Evolutionary conservation across 768 basidiomycete species (phyloP).

Genomic region (Coprinopsis sp.): DNA sequence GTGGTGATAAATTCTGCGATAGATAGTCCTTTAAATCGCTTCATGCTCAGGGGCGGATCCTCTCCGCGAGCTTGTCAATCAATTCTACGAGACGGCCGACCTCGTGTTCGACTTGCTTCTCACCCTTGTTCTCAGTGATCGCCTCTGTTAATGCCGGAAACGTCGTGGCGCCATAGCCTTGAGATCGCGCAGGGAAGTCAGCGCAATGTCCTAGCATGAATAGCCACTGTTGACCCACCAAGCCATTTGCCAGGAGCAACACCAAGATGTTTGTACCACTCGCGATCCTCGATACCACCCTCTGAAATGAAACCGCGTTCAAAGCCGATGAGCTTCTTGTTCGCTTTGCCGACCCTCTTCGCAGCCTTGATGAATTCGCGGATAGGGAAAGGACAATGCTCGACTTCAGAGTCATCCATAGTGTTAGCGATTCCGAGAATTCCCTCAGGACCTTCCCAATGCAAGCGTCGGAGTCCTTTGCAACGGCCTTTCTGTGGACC

Average conservation of each 20-base stretch:
- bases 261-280: constrained; percentile 84
- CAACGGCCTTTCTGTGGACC: no score
- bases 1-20: no score
- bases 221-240: constrained; percentile 59
- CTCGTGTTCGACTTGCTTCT: constrained; percentile 58
- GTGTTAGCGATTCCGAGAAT: neutral
- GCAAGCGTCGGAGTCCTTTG: neutral
- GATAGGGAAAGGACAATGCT: constrained; percentile 27
- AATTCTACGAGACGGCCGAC: constrained; percentile 47
- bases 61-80: constrained; percentile 48
- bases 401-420: constrained; percentile 1
- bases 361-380: constrained; percentile 51
- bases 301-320: constrained; percentile 79
- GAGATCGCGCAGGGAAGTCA: constrained; percentile 77
- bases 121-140: constrained; percentile 63
- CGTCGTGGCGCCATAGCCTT: constrained; percentile 83
- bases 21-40: constrained; percentile 31
- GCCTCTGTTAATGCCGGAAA: constrained; percentile 79
- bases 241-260: constrained; percentile 87
- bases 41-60: constrained; percentile 28
- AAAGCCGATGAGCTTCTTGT: constrained; percentile 64
- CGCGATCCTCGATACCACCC: constrained; percentile 70
- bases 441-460: neutral
- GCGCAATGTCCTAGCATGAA: constrained; percentile 68
- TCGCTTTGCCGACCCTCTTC: constrained; percentile 53